A percentile compares a stretch with the other conserved stretches of the same genome.
These are phyloP conservation scores for Mucor plumbeus DNA, from an alignment of 371 early-diverging fungal genomes.

Conservation along the genomic window DNA sequence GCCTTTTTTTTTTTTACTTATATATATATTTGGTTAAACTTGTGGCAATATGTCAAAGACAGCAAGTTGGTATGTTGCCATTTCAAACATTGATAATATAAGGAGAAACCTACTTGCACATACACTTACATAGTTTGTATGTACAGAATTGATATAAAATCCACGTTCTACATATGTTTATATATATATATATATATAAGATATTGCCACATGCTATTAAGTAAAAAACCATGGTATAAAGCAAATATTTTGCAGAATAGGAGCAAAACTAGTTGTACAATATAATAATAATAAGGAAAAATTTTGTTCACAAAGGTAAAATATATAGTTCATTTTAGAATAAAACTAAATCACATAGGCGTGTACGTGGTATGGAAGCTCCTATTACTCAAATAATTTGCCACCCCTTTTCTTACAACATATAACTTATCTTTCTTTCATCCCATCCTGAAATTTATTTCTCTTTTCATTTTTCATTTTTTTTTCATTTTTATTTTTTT, in stretches of 20 bases:
- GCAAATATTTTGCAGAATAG: background rate
- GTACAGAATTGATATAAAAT: background rate
- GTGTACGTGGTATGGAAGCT: background rate
- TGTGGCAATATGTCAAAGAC: constrained; percentile 21
- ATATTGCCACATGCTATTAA: constrained; percentile 6
- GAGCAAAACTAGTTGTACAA: constrained; percentile 4
- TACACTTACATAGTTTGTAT: background rate
- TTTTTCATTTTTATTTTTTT: constrained; percentile 4
- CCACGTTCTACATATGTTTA: background rate
- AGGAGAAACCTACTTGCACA: background rate
- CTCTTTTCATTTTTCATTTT: background rate
- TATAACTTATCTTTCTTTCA: background rate
- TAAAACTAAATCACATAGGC: constrained; percentile 11
- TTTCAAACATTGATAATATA: background rate
- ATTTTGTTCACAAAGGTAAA: constrained; percentile 6
- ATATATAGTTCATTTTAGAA: constrained; percentile 23
- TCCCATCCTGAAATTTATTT: background rate
- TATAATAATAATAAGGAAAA: background rate
- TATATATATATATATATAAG: background rate
- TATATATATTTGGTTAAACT: background rate
- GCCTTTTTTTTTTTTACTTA: background rate
- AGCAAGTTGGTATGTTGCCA: constrained; percentile 13
- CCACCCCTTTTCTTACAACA: constrained; percentile 18
- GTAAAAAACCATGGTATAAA: background rate
- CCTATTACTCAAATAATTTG: constrained; percentile 9